A percentile compares a stretch with the other conserved stretches of the same genome.
Conservation (phyloP, 768 basidiomycete species). For the Phlegmacium glaucopus region DNA sequence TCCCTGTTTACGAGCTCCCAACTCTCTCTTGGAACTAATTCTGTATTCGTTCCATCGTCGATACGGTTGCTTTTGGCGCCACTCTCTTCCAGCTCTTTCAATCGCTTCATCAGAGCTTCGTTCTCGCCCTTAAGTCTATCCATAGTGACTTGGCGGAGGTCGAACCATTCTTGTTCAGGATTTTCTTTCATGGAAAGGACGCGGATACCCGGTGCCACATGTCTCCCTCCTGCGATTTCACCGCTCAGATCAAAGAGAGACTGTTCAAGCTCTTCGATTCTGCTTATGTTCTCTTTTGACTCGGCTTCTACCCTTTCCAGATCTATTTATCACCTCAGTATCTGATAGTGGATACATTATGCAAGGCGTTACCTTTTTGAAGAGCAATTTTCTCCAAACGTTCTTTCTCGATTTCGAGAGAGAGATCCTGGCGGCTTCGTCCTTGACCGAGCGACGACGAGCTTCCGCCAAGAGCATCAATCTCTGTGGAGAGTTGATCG, state of each 20-base stretch:
- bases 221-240: constrained; percentile 71
- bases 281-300: constrained; percentile 37
- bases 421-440: constrained; percentile 31
- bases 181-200: constrained; percentile 72
- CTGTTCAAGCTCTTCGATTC: constrained; percentile 74
- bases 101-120: constrained; percentile 65
- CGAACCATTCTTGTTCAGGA: constrained; percentile 81
- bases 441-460: constrained; percentile 20
- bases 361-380: constrained; percentile 35
- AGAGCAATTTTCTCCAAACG: constrained; percentile 25
- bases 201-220: constrained; percentile 68
- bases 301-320: constrained; percentile 37
- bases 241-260: constrained; percentile 74
- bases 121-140: constrained; percentile 82
- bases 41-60: constrained; percentile 3
- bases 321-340: constrained; percentile 28
- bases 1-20: constrained; percentile 71
- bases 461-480: constrained; percentile 43
- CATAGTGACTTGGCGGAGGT: constrained; percentile 70
- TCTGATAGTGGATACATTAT: no score
- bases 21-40: constrained; percentile 73
- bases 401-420: constrained; percentile 30
- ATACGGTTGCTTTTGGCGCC: background rate
- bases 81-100: constrained; percentile 57
- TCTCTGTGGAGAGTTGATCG: constrained; percentile 39